A percentile compares a stretch with the other conserved stretches of the same genome.
Conservation (phyloP, 331 rosid genomes). For the Arachis monticola region DNA sequence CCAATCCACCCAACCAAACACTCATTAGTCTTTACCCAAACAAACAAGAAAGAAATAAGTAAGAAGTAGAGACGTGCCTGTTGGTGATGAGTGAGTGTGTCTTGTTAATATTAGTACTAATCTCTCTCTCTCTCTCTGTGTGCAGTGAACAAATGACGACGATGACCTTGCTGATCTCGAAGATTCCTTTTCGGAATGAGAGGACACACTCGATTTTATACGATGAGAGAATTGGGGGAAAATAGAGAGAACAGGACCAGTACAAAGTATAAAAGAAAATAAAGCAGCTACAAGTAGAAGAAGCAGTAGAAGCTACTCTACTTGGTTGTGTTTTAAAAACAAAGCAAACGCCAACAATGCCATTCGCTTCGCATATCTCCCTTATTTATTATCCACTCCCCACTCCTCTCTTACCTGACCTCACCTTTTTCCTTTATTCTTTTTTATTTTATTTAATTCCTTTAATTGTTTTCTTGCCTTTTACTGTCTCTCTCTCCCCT, state of each 20-base stretch:
- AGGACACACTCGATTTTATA: constrained; percentile 2
- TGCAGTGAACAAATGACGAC: constrained; percentile 48
- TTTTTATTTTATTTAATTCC: not conserved
- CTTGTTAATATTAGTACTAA: constrained; percentile 16
- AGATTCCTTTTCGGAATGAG: constrained; percentile 36
- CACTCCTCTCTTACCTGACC: too few relatives aligned
- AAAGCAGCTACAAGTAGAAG: constrained; percentile 7
- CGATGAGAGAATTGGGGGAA: not conserved
- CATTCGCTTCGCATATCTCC: not conserved
- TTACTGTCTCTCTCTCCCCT: not conserved
- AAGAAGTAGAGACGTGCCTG: constrained; percentile 29
- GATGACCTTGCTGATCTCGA: constrained; percentile 51
- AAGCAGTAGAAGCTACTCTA: constrained; percentile 62
- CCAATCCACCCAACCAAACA: constrained; percentile 24
- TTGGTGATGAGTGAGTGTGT: not conserved
- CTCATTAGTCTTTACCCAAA: not conserved
- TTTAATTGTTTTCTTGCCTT: not conserved
- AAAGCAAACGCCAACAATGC: constrained; percentile 25
- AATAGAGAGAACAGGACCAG: constrained; percentile 3
- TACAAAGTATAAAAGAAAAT: not conserved
- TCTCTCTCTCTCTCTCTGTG: not conserved
- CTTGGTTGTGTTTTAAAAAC: constrained; percentile 49
- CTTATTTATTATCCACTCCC: constrained; percentile 3
- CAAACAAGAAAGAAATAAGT: not conserved
- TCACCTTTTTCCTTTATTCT: not conserved